phyloP scores from a whole-genome alignment of 1,139 yeast species.

The Nadsonia commutata region DNA sequence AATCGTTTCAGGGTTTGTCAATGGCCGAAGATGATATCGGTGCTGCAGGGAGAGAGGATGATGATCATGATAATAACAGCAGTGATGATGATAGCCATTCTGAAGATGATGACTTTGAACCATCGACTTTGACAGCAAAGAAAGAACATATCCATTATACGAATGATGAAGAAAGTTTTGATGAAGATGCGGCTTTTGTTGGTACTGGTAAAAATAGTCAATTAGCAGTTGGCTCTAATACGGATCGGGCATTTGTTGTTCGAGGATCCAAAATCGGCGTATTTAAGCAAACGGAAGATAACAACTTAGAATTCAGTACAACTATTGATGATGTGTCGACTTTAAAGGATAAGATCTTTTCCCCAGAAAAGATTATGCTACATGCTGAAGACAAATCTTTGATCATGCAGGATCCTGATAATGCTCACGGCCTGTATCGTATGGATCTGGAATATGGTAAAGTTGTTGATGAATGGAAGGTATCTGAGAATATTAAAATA shows the following conservation, averaged over 20 bases:
- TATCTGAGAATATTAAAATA: slow-evolving; percentile 28
- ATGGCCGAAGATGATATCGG: slow-evolving; percentile 27
- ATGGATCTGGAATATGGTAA: slow-evolving; percentile 72
- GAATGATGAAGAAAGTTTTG: slow-evolving; percentile 18
- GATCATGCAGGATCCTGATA: slow-evolving; percentile 42
- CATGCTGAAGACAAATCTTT: slow-evolving; percentile 59
- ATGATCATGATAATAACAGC: slow-evolving; percentile 17
- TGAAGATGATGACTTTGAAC: slow-evolving; percentile 4
- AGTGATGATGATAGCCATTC: slow-evolving; percentile 14
- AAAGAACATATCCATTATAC: too few relatives aligned
- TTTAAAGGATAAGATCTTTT: slow-evolving; percentile 37
- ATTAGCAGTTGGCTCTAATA: slow-evolving; percentile 54
- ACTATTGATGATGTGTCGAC: slow-evolving; percentile 49
- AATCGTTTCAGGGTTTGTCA: slow-evolving; percentile 30
- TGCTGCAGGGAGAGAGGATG: slow-evolving; percentile 23
- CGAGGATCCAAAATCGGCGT: slow-evolving; percentile 74
- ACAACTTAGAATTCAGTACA: slow-evolving; percentile 44
- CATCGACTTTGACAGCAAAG: too few relatives aligned
- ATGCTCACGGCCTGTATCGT: slow-evolving; percentile 37
- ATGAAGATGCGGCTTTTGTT: slow-evolving; percentile 21
- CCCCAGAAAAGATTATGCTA: slow-evolving; percentile 55
- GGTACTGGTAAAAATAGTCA: slow-evolving; percentile 37
- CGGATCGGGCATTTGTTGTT: slow-evolving; percentile 62
- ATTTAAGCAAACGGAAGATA: slow-evolving; percentile 42
- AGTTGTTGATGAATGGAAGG: slow-evolving; percentile 71